phyloP scores from a whole-genome alignment of 208 protist genomes.

The Leishmania major region DNA sequence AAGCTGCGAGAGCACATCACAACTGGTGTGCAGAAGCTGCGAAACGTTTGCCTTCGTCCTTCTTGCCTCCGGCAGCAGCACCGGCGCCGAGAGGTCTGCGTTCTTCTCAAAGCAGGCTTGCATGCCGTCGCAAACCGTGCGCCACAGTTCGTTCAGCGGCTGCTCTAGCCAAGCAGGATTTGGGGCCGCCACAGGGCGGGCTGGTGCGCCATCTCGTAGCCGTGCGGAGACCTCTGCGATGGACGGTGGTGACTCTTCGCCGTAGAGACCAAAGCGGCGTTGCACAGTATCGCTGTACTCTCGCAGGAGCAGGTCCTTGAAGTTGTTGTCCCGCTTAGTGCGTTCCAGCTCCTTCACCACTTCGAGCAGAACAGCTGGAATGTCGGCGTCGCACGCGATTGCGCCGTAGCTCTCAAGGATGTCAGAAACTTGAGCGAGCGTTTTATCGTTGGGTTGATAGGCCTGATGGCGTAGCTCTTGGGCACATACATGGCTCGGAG shows the following conservation, averaged over 20 bases:
- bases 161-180: slow-evolving; percentile 29
- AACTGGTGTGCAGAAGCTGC: slow-evolving; percentile 5
- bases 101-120: slow-evolving; percentile 17
- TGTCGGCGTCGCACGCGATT: slow-evolving; percentile 32
- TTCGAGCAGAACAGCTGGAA: slow-evolving; percentile 43
- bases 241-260: slow-evolving; percentile 36
- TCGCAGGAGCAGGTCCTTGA: slow-evolving; percentile 48
- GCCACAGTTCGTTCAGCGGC: slow-evolving; percentile 16
- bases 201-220: slow-evolving; percentile 9
- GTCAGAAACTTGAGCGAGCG: slow-evolving; percentile 49
- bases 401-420: slow-evolving; percentile 57
- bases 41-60: slow-evolving; percentile 17
- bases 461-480: background rate
- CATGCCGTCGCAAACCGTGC: background rate
- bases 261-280: slow-evolving; percentile 44
- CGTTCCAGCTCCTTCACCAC: slow-evolving; percentile 62
- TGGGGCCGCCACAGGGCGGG: background rate
- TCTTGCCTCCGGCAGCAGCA: slow-evolving; percentile 18
- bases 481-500: background rate
- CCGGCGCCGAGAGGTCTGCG: slow-evolving; percentile 5
- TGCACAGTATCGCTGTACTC: slow-evolving; percentile 51
- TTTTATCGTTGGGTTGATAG: slow-evolving; percentile 16
- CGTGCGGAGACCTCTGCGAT: slow-evolving; percentile 19
- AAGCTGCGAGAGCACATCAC: slow-evolving; percentile 5
- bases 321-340: slow-evolving; percentile 41